Evolutionary conservation across 805 yeast species (phyloP).

Genomic region (Kodamaea nitidulidarum): DNA sequence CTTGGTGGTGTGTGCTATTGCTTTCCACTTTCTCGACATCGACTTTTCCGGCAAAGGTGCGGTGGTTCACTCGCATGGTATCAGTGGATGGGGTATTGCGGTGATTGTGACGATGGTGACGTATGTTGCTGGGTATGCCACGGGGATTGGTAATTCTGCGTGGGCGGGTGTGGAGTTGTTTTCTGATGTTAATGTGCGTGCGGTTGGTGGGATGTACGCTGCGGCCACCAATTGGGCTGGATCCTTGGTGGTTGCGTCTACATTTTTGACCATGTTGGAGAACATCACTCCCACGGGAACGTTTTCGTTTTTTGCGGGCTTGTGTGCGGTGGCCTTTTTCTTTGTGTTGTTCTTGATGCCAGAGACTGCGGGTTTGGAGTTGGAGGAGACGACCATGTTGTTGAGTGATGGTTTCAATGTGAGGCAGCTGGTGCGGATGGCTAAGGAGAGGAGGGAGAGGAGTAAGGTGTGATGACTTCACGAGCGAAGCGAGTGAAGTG

Average conservation of each 20-base stretch:
- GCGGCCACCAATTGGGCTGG: conserved; percentile 97
- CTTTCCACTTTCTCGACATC: conserved; percentile 80
- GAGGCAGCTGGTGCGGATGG: conserved; percentile 41
- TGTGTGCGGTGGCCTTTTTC: conserved; percentile 66
- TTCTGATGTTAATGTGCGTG: conserved; percentile 85
- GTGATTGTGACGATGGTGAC: conserved; percentile 81
- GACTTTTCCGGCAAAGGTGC: conserved; percentile 47
- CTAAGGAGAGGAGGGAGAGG: conserved; percentile 27
- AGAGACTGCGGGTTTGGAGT: conserved; percentile 82
- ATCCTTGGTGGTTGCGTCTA: conserved; percentile 82
- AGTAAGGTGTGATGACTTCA: conserved; percentile 3
- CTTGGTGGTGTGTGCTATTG: conserved; percentile 77
- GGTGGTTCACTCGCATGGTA: conserved; percentile 37
- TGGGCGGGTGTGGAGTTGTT: conserved; percentile 97
- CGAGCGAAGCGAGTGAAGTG: neutral
- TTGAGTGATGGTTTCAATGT: conserved; percentile 85
- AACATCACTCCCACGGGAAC: conserved; percentile 95
- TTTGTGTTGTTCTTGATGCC: conserved; percentile 85
- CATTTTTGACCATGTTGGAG: conserved; percentile 90
- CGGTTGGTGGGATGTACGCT: conserved; percentile 85
- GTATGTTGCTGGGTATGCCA: conserved; percentile 85
- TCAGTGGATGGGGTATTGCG: conserved; percentile 82
- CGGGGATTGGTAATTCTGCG: conserved; percentile 96
- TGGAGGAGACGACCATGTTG: conserved; percentile 86
- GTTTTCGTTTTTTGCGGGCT: conserved; percentile 82